Percentiles rank a stretch among this genome's conserved stretches.
phyloP scores from a whole-genome alignment of 208 protist genomes.

The Acanthamoeba lenticulata region DNA sequence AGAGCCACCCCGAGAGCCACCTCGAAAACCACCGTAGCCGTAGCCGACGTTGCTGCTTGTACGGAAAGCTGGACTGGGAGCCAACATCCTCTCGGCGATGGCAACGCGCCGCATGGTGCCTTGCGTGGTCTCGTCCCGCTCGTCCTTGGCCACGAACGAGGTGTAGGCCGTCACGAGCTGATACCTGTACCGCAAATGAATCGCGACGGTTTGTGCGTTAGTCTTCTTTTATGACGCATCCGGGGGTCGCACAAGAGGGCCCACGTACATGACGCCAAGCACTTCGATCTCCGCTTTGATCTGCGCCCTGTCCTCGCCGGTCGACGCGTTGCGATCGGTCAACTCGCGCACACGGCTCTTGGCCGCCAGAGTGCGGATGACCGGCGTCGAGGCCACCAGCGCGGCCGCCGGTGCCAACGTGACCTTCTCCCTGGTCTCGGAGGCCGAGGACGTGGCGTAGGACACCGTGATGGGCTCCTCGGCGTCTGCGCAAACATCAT shows the following conservation, averaged over 20 bases:
- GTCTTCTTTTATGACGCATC: too few species aligned
- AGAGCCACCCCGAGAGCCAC: too few species aligned
- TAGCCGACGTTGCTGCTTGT: too few species aligned
- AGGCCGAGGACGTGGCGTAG: neutral
- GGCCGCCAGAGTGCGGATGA: neutral
- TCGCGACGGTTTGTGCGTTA: neutral
- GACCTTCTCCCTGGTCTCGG: neutral
- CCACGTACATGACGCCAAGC: neutral
- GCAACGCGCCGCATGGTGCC: slow-evolving; percentile 50
- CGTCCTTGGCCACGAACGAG: slow-evolving; percentile 54
- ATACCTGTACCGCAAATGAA: neutral
- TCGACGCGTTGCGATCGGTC: neutral
- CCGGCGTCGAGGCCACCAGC: neutral
- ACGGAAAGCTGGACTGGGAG: too few species aligned
- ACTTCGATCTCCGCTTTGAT: neutral
- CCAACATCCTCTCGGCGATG: too few species aligned
- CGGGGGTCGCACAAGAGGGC: neutral
- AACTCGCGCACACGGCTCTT: neutral
- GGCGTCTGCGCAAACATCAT: neutral
- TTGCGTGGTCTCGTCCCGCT: neutral
- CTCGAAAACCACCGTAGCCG: too few species aligned
- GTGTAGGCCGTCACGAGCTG: slow-evolving; percentile 10
- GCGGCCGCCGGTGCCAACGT: neutral
- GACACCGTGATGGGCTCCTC: neutral
- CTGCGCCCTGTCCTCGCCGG: neutral